Conservation (phyloP, 78 protist species). For the Dictyostelium capitatum region DNA sequence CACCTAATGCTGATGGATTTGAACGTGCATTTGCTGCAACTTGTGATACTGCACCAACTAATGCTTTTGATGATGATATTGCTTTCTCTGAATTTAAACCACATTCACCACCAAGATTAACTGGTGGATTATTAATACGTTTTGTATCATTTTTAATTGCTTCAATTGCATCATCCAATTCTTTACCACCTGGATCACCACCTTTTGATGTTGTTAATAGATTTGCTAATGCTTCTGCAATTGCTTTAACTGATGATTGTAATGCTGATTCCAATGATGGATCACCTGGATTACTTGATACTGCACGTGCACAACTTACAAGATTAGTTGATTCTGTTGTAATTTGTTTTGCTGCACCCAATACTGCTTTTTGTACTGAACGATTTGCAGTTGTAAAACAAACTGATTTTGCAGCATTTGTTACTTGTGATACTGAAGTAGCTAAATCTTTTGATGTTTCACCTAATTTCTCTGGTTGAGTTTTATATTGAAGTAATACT, state of each 20-base stretch:
- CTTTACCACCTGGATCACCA: slow-evolving; percentile 85
- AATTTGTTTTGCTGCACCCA: slow-evolving; percentile 83
- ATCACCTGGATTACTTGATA: slow-evolving; percentile 74
- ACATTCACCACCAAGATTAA: slow-evolving; percentile 67
- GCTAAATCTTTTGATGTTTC: slow-evolving; percentile 60
- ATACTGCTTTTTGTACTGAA: slow-evolving; percentile 68
- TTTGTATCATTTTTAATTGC: slow-evolving; percentile 52
- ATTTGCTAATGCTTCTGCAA: slow-evolving; percentile 71
- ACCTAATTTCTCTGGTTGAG: slow-evolving; percentile 79
- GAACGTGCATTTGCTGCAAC: slow-evolving; percentile 61
- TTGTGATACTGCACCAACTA: slow-evolving; percentile 45
- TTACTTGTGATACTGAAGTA: slow-evolving; percentile 64
- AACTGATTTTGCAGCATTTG: slow-evolving; percentile 82
- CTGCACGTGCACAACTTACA: slow-evolving; percentile 78
- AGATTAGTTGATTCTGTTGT: slow-evolving; percentile 58
- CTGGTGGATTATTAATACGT: slow-evolving; percentile 73
- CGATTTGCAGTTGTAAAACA: slow-evolving; percentile 65
- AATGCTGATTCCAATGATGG: slow-evolving; percentile 53
- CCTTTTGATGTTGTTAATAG: slow-evolving; percentile 77
- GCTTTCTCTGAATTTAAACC: slow-evolving; percentile 58
- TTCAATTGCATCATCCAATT: slow-evolving; percentile 79
- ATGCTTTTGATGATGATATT: slow-evolving; percentile 37
- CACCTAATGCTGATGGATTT: slow-evolving; percentile 79
- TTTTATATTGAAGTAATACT: slow-evolving; percentile 64
- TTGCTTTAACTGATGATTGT: slow-evolving; percentile 67